These are phyloP conservation scores for Penicillium sp. DNA, from an alignment of 2,329 filamentous ascomycete species.

Conservation along the genomic window DNA sequence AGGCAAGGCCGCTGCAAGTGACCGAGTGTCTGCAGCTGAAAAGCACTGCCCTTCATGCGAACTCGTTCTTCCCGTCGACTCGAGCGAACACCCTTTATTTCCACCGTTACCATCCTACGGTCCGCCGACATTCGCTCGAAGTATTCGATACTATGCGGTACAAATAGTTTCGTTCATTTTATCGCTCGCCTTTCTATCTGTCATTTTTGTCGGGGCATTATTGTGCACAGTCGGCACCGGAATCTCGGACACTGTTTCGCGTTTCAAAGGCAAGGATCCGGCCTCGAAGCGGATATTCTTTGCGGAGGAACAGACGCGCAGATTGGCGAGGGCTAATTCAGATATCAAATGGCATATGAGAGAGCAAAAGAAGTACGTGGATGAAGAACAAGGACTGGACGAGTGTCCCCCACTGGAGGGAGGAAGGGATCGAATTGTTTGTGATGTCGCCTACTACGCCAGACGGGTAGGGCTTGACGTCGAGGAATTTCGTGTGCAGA, in stretches of 20 bases:
- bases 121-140: constrained; percentile 64
- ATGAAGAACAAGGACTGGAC: constrained; percentile 36
- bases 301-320: constrained; percentile 66
- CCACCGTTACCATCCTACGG: constrained; percentile 81
- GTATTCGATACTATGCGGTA: constrained; percentile 65
- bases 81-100: constrained; percentile 56
- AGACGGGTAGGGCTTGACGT: constrained; percentile 81
- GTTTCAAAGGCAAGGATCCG: constrained; percentile 60
- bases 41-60: constrained; percentile 7
- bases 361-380: constrained; percentile 41
- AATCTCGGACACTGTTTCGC: constrained; percentile 50
- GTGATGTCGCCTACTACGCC: constrained; percentile 83
- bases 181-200: constrained; percentile 71
- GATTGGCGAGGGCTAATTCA: constrained; percentile 55
- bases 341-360: constrained; percentile 61
- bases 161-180: constrained; percentile 69
- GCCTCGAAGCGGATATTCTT: constrained; percentile 65
- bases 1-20: background rate
- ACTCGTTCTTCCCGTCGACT: constrained; percentile 6
- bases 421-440: constrained; percentile 72
- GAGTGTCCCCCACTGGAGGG: constrained; percentile 75
- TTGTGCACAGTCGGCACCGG: constrained; percentile 63
- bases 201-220: constrained; percentile 72
- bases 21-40: constrained; percentile 4
- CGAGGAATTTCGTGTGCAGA: constrained; percentile 80